Evolutionary conservation across 1,284 basidiomycete species (phyloP).

Genomic region (Sphaerobolus stellatus): DNA sequence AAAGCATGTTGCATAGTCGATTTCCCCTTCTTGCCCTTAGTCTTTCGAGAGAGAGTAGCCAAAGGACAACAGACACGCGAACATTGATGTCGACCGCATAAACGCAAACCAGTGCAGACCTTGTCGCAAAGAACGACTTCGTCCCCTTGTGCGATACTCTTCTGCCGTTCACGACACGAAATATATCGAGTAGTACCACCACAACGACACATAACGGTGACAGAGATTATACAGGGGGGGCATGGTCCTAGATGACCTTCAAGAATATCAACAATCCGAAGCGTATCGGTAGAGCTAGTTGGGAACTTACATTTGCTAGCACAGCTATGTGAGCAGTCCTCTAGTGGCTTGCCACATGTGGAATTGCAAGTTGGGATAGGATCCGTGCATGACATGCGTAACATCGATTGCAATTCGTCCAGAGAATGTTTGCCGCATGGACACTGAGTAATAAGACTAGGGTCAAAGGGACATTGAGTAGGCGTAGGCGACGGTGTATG

Average conservation of each 20-base stretch:
- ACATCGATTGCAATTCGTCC: slow-evolving; percentile 5
- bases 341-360: slow-evolving; percentile 63
- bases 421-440: slow-evolving; percentile 77
- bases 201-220: slow-evolving; percentile 78
- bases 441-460: slow-evolving; percentile 66
- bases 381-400: slow-evolving; percentile 56
- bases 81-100: slow-evolving; percentile 84
- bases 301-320: slow-evolving; percentile 39
- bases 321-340: slow-evolving; percentile 70
- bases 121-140: slow-evolving; percentile 74
- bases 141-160: slow-evolving; percentile 28
- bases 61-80: slow-evolving; percentile 83
- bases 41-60: slow-evolving; percentile 58
- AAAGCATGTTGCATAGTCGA: slow-evolving; percentile 26
- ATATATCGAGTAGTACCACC: slow-evolving; percentile 61
- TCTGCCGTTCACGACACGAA: slow-evolving; percentile 42
- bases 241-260: slow-evolving; percentile 60
- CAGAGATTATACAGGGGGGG: slow-evolving; percentile 67
- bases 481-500: slow-evolving; percentile 50
- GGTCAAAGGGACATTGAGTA: slow-evolving; percentile 71
- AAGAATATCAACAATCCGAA: neutral
- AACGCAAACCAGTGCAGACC: slow-evolving; percentile 69
- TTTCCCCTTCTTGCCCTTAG: slow-evolving; percentile 60
- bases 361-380: slow-evolving; percentile 78
- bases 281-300: neutral